A percentile compares a stretch with the other conserved stretches of the same genome.
These are phyloP conservation scores for Beauveria sp. DNA, from an alignment of 2,329 filamentous ascomycete species.

Conservation along the genomic window DNA sequence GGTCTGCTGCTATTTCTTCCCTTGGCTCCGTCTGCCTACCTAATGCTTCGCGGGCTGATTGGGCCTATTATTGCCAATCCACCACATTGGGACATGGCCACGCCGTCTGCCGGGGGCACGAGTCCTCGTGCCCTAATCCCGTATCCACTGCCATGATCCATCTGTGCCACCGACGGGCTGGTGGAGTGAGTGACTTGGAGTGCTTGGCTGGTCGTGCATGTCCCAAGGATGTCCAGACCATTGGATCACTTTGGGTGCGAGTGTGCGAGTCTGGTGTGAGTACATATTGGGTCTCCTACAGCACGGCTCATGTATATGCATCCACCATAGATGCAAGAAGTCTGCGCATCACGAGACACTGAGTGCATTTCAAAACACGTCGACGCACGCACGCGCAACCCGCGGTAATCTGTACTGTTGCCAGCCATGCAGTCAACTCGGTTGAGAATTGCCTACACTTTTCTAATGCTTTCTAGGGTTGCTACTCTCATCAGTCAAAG, in stretches of 20 bases:
- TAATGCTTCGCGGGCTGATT: neutral
- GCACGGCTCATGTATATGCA: neutral
- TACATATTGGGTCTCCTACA: neutral
- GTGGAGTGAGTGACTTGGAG: neutral
- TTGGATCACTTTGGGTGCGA: neutral
- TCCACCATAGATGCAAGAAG: constrained; percentile 4
- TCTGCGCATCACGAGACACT: constrained; percentile 10
- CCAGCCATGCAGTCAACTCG: neutral
- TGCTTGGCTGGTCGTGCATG: neutral
- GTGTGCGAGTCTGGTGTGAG: neutral
- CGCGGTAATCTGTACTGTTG: neutral
- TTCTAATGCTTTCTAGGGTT: neutral
- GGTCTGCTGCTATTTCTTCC: neutral
- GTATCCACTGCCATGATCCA: constrained; percentile 18
- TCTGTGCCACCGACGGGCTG: constrained; percentile 6
- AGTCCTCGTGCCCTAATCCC: constrained; percentile 24
- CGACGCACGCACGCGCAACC: neutral
- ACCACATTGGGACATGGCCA: constrained; percentile 5
- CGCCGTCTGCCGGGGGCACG: constrained; percentile 2
- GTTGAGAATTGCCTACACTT: neutral
- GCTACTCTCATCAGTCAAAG: neutral
- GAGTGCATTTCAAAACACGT: constrained; percentile 7
- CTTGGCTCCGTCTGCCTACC: neutral
- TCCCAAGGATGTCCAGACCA: neutral
- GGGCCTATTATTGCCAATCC: constrained; percentile 1